Conservation (phyloP, 2,329 filamentous ascomycete species). For the Epichloe glyceriae region DNA sequence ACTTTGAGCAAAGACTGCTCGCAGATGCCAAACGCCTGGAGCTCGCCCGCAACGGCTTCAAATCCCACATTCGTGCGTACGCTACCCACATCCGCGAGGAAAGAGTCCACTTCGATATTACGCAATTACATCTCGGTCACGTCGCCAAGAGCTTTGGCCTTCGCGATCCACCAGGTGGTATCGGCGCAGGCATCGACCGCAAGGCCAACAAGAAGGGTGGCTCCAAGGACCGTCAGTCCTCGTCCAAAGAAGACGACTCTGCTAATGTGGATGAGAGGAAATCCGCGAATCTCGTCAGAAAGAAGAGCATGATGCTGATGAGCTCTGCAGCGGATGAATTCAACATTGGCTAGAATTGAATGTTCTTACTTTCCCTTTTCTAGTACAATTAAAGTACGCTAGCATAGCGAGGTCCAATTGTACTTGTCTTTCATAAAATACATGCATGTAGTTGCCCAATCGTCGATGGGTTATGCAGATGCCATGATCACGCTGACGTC, state of each 20-base stretch:
- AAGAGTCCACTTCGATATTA: constrained; percentile 80
- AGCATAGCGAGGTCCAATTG: background rate
- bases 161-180: constrained; percentile 75
- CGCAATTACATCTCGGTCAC: constrained; percentile 80
- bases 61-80: constrained; percentile 87
- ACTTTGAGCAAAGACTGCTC: constrained; percentile 46
- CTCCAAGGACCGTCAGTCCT: constrained; percentile 11
- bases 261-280: constrained; percentile 18
- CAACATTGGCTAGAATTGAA: constrained; percentile 43
- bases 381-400: background rate
- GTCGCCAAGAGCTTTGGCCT: constrained; percentile 87
- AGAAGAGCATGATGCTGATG: constrained; percentile 51
- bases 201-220: constrained; percentile 26
- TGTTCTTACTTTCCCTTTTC: background rate
- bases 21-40: constrained; percentile 58
- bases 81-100: constrained; percentile 85
- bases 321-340: constrained; percentile 54
- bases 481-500: constrained; percentile 5
- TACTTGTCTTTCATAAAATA: background rate
- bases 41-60: constrained; percentile 71
- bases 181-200: constrained; percentile 46
- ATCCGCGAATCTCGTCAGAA: constrained; percentile 36
- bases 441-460: background rate
- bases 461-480: background rate
- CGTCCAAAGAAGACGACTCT: constrained; percentile 1